Conservation (phyloP, 352 stramenopile species). For the Globisporangium nagaii region DNA sequence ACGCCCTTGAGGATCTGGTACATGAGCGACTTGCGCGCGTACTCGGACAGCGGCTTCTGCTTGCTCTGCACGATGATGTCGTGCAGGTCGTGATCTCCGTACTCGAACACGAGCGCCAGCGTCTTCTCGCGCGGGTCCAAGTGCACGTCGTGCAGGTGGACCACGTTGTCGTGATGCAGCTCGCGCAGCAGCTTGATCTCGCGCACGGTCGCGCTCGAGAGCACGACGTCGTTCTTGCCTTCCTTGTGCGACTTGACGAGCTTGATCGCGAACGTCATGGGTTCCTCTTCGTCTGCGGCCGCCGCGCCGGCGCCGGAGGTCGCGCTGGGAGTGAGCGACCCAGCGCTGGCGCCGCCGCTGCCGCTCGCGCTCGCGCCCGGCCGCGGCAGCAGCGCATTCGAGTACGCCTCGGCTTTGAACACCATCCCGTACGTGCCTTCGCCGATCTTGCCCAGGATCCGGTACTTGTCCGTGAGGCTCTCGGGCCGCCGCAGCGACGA, state of each 20-base stretch:
- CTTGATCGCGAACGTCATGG: constrained; percentile 85
- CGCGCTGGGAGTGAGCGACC: not conserved
- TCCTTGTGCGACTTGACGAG: constrained; percentile 89
- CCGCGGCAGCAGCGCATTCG: constrained; percentile 34
- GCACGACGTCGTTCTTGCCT: constrained; percentile 85
- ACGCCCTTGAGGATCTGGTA: constrained; percentile 90
- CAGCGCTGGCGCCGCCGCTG: not conserved
- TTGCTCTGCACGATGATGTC: constrained; percentile 88
- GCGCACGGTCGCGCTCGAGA: constrained; percentile 84
- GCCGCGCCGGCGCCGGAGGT: not conserved
- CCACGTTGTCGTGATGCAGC: constrained; percentile 84
- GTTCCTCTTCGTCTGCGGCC: constrained; percentile 54
- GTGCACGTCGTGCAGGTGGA: constrained; percentile 83
- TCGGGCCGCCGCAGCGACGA: constrained; percentile 55
- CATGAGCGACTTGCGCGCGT: constrained; percentile 91
- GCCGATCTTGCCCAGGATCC: constrained; percentile 83
- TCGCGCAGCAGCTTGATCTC: constrained; percentile 89
- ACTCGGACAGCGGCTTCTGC: constrained; percentile 85
- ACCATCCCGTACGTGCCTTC: constrained; percentile 88
- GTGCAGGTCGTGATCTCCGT: constrained; percentile 86
- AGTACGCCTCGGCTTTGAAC: constrained; percentile 81
- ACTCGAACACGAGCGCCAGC: constrained; percentile 86
- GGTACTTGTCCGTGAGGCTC: constrained; percentile 79
- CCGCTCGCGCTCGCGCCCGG: constrained; percentile 10
- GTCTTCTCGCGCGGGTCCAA: constrained; percentile 81